Conservation (phyloP, 225 moss, liverwort and hornwort genomes). For the Pleurozium schreberi region DNA sequence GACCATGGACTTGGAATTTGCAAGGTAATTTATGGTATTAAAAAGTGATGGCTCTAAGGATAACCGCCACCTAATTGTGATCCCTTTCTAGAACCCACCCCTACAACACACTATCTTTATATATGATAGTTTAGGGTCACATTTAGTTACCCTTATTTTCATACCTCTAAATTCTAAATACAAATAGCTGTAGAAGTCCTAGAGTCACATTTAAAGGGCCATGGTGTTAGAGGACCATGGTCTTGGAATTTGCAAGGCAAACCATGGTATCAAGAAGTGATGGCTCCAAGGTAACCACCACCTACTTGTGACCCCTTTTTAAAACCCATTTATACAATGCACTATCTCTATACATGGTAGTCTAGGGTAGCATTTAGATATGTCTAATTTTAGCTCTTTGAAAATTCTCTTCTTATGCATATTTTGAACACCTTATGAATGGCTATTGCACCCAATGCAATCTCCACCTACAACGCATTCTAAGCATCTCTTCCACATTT, state of each 20-base stretch:
- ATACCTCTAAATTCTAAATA: background rate
- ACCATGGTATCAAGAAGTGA: background rate
- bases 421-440: background rate
- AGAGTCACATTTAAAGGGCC: background rate
- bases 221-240: background rate
- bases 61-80: background rate
- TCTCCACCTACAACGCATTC: background rate
- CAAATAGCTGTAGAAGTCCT: background rate
- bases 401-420: background rate
- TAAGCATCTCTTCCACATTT: background rate
- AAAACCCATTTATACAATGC: background rate
- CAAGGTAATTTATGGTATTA: background rate
- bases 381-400: background rate
- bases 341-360: background rate
- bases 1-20: background rate
- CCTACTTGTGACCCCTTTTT: too few species aligned
- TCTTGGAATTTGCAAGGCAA: background rate
- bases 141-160: background rate
- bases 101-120: background rate
- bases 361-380: background rate
- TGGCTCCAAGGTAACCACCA: background rate
- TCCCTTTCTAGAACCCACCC: background rate
- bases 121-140: rapidly evolving
- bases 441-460: background rate
- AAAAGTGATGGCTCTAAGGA: background rate